phyloP scores from a whole-genome alignment of 768 basidiomycete species.

The Pholiota molesta region DNA sequence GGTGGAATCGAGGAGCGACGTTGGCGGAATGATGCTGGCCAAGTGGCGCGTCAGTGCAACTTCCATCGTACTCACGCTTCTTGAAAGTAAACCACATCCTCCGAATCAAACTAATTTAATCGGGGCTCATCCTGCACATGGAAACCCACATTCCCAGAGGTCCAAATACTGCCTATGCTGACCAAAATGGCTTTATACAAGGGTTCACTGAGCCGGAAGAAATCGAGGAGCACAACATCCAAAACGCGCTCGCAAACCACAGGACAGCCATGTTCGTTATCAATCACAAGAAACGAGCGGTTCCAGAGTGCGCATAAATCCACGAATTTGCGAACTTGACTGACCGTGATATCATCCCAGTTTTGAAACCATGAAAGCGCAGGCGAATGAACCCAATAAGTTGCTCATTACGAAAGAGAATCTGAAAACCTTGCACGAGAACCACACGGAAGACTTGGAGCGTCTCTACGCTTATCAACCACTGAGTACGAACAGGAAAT shows the following conservation, averaged over 20 bases:
- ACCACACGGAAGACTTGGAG: constrained; percentile 39
- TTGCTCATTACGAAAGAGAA: constrained; percentile 29
- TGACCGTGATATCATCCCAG: neutral
- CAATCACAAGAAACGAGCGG: constrained; percentile 37
- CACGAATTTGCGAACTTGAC: neutral
- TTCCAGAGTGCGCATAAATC: constrained; percentile 40
- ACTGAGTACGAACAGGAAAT: constrained; percentile 39
- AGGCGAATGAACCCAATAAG: constrained; percentile 41
- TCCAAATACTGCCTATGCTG: constrained; percentile 3
- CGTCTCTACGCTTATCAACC: constrained; percentile 38
- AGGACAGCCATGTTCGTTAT: constrained; percentile 42
- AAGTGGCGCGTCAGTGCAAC: neutral
- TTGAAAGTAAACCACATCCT: neutral
- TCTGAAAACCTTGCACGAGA: constrained; percentile 28
- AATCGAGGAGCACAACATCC: constrained; percentile 11
- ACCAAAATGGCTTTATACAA: constrained; percentile 18
- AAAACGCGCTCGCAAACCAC: constrained; percentile 30
- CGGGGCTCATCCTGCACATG: neutral
- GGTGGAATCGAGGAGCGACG: neutral
- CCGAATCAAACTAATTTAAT: neutral
- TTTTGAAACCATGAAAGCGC: neutral
- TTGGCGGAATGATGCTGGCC: neutral
- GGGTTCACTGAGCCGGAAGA: constrained; percentile 15
- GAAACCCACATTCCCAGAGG: neutral
- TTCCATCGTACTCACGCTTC: neutral